Conservation (phyloP, 2,329 filamentous ascomycete species). For the Scortechinia acanthostroma region DNA sequence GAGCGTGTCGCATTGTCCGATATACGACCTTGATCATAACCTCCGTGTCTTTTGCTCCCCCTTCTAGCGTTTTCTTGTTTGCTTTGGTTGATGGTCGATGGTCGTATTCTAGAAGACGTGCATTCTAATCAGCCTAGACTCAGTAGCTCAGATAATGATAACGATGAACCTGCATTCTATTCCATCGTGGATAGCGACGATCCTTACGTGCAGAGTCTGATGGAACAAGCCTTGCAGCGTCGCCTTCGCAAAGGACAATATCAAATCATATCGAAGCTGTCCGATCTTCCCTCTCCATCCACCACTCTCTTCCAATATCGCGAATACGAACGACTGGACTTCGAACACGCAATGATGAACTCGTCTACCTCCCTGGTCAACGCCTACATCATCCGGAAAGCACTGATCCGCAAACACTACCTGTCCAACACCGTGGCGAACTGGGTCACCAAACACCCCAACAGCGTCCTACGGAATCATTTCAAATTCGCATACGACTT, state of each 20-base stretch:
- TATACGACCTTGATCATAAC: not conserved
- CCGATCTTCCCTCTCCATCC: not conserved
- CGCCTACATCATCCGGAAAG: slow-evolving; percentile 61
- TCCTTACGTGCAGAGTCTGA: not conserved
- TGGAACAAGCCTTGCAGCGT: not conserved
- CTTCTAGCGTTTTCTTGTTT: not conserved
- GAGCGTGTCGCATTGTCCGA: not conserved
- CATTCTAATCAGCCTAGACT: not conserved
- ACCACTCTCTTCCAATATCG: not conserved
- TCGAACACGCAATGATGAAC: not conserved
- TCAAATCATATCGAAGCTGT: not conserved
- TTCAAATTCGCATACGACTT: slow-evolving; percentile 78
- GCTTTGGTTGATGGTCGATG: not conserved
- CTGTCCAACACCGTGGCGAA: slow-evolving; percentile 75
- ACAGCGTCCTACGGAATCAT: slow-evolving; percentile 59
- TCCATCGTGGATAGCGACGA: not conserved
- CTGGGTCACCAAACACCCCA: slow-evolving; percentile 73
- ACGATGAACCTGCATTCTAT: not conserved
- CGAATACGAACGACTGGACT: slow-evolving; percentile 1
- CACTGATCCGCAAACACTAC: slow-evolving; percentile 92
- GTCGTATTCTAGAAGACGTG: not conserved
- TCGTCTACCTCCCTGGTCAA: not conserved
- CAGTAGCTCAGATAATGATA: not conserved
- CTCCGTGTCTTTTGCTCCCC: not conserved
- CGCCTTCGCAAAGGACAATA: not conserved